phyloP scores from a whole-genome alignment of 2,329 filamentous ascomycete species.

The Hypoxylon sp. region DNA sequence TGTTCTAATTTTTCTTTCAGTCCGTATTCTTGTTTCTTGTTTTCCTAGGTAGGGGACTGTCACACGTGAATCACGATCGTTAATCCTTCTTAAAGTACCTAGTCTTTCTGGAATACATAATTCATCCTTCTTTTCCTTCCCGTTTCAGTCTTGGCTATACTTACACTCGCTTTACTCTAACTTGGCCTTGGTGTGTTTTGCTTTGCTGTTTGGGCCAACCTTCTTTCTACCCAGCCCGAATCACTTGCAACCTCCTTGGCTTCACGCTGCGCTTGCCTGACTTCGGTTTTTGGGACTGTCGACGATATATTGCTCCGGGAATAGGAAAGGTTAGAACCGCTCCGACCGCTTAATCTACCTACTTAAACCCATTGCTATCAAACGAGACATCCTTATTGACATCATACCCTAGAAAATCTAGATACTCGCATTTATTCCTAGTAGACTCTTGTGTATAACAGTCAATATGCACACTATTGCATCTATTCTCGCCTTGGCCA shows the following conservation, averaged over 20 bases:
- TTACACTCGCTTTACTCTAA: constrained; percentile 30
- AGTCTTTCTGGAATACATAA: constrained; percentile 35
- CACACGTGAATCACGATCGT: constrained; percentile 45
- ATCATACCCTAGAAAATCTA: constrained; percentile 23
- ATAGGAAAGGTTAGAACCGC: constrained; percentile 13
- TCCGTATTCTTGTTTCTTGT: constrained; percentile 37
- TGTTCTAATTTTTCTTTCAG: constrained; percentile 32
- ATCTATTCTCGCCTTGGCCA: constrained; percentile 56
- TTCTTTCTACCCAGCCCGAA: constrained; percentile 30
- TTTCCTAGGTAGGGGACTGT: constrained; percentile 19
- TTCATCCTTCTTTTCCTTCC: constrained; percentile 31
- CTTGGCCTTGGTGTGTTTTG: constrained; percentile 26
- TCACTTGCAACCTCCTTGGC: constrained; percentile 27
- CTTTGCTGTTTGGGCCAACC: constrained; percentile 30
- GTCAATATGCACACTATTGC: constrained; percentile 47
- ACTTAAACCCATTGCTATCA: constrained; percentile 1
- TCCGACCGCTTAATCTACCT: constrained; percentile 3
- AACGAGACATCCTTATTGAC: constrained; percentile 9
- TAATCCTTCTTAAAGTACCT: constrained; percentile 29
- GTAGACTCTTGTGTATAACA: constrained; percentile 17
- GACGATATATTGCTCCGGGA: constrained; percentile 10
- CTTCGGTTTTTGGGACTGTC: constrained; percentile 5
- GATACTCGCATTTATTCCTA: constrained; percentile 10
- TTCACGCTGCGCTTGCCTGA: constrained; percentile 24
- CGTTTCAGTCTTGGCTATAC: constrained; percentile 27